These are phyloP conservation scores for Solanum bulbocastanum DNA, from an alignment of 257 asterid genomes.

Conservation along the genomic window DNA sequence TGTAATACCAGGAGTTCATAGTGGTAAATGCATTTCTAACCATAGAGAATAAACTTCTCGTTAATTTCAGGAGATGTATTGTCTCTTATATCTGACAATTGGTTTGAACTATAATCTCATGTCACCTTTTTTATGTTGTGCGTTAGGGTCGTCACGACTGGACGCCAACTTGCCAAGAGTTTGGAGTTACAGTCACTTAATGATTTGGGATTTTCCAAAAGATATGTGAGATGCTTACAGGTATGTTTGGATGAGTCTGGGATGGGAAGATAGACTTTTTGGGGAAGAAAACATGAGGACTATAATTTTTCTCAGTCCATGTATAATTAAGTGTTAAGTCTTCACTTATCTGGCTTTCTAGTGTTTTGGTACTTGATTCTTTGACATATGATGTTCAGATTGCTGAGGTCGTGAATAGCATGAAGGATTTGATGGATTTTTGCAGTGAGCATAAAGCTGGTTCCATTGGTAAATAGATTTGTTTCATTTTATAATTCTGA, in stretches of 20 bases:
- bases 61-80: neutral
- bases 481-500: neutral
- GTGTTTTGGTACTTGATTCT: neutral
- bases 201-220: constrained; percentile 89
- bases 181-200: constrained; percentile 88
- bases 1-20: neutral
- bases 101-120: neutral
- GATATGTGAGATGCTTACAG: constrained; percentile 97
- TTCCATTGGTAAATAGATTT: constrained; percentile 55
- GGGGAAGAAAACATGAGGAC: neutral
- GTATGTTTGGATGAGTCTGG: constrained; percentile 16
- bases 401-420: constrained; percentile 92
- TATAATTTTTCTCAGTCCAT: neutral
- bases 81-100: neutral
- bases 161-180: constrained; percentile 96
- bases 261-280: neutral
- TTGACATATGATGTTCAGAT: constrained; percentile 38
- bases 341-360: neutral
- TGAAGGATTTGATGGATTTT: constrained; percentile 92
- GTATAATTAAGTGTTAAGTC: neutral
- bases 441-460: constrained; percentile 75
- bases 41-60: neutral
- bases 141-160: constrained; percentile 81
- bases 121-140: neutral
- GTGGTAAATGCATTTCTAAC: neutral